A percentile compares a stretch with the other conserved stretches of the same genome.
Evolutionary conservation across 495 filamentous ascomycete species (phyloP).

Genomic region (Hypoxylon fuscum): DNA sequence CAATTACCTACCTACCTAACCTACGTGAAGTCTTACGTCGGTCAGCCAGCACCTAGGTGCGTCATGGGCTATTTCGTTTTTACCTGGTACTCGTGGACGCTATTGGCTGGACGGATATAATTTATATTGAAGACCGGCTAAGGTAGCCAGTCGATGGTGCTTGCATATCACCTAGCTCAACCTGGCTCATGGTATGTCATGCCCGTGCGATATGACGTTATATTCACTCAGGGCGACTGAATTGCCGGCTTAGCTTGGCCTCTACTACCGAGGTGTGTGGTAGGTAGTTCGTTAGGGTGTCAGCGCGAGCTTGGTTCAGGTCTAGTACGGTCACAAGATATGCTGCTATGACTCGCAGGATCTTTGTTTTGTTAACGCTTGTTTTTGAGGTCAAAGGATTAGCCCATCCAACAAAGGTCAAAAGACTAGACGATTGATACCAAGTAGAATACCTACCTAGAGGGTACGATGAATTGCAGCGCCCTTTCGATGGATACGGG

Average conservation of each 20-base stretch:
- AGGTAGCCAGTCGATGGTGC: neutral
- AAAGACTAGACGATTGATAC: too few species aligned
- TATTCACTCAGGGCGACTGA: neutral
- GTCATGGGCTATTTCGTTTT: neutral
- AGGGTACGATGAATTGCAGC: too few species aligned
- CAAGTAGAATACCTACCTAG: too few species aligned
- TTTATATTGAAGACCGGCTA: neutral
- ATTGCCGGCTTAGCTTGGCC: neutral
- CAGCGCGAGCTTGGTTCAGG: neutral
- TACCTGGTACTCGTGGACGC: too few species aligned
- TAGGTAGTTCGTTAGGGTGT: neutral
- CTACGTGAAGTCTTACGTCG: neutral
- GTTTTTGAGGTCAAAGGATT: too few species aligned
- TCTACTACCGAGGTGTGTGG: too few species aligned
- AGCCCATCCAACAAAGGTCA: too few species aligned
- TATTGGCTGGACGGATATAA: neutral
- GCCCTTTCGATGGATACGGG: too few species aligned
- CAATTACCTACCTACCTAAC: slow-evolving; percentile 9
- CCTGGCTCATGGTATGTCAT: neutral
- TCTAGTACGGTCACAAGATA: too few species aligned
- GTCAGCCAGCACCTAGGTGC: too few species aligned
- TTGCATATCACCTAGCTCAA: neutral
- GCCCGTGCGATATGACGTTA: neutral
- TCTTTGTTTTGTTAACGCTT: too few species aligned
- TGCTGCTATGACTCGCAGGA: too few species aligned